Evolutionary conservation across 306 rosid genomes (phyloP).

Genomic region (Mucuna pruriens): DNA sequence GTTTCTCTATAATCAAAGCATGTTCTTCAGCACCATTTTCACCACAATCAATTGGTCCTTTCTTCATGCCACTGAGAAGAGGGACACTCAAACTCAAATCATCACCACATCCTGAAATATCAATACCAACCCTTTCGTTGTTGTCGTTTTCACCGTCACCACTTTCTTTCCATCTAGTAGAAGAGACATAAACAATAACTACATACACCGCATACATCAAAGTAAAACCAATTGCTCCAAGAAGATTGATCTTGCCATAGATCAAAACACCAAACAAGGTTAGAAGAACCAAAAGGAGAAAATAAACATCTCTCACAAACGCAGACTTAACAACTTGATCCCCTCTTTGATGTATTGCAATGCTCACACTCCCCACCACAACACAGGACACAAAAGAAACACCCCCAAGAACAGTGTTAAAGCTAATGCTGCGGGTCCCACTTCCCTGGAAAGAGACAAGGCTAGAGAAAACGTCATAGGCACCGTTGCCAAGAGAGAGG

Average conservation of each 20-base stretch:
- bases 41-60: constrained; percentile 30
- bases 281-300: constrained; percentile 44
- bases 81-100: constrained; percentile 44
- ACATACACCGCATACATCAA: constrained; percentile 47
- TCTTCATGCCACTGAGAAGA: constrained; percentile 37
- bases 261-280: constrained; percentile 38
- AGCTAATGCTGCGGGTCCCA: constrained; percentile 42
- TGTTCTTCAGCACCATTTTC: constrained; percentile 33
- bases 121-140: constrained; percentile 23
- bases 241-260: constrained; percentile 41
- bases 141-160: not conserved
- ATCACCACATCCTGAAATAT: constrained; percentile 5
- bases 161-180: constrained; percentile 14
- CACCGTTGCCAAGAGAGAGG: constrained; percentile 37
- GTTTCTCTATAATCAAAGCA: constrained; percentile 12
- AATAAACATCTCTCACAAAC: constrained; percentile 48
- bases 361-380: constrained; percentile 52
- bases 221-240: constrained; percentile 53
- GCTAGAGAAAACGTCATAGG: constrained; percentile 51
- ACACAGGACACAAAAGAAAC: constrained; percentile 49
- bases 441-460: constrained; percentile 45
- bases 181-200: constrained; percentile 40
- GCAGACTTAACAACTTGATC: constrained; percentile 41
- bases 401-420: constrained; percentile 51
- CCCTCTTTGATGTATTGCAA: constrained; percentile 22